phyloP scores from a whole-genome alignment of 1,139 yeast genomes.

The Nadsonia commutata region DNA sequence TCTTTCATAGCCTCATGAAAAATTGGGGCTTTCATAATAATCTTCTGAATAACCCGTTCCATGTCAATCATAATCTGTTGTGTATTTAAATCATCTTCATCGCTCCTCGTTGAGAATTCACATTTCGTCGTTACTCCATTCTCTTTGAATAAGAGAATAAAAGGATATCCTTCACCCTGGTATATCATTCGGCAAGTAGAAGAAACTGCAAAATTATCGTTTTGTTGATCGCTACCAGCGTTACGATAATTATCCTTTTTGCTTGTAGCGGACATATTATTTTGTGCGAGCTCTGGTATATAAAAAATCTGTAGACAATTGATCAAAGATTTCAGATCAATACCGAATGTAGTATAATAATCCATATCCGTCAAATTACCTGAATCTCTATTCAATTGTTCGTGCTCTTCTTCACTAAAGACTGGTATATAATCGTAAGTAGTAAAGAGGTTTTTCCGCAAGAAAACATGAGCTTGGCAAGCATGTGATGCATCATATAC shows the following conservation, averaged over 20 bases:
- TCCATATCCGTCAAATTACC: background rate
- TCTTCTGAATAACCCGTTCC: slow-evolving; percentile 45
- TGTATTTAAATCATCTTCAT: slow-evolving; percentile 9
- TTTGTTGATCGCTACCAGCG: background rate
- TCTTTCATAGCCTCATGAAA: slow-evolving; percentile 53
- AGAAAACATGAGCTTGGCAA: slow-evolving; percentile 17
- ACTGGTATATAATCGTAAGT: slow-evolving; percentile 11
- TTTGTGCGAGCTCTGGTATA: background rate
- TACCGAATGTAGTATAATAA: background rate
- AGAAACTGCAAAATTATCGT: slow-evolving; percentile 3
- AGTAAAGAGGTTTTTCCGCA: slow-evolving; percentile 14
- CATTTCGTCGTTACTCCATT: slow-evolving; percentile 50
- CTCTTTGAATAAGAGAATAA: slow-evolving; percentile 60
- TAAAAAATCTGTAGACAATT: background rate
- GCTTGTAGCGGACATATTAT: background rate
- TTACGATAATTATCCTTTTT: background rate
- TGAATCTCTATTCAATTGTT: background rate
- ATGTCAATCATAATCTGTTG: slow-evolving; percentile 20
- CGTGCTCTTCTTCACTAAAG: background rate
- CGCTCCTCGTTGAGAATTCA: slow-evolving; percentile 41
- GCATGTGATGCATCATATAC: slow-evolving; percentile 16
- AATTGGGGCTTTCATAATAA: slow-evolving; percentile 52
- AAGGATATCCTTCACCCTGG: slow-evolving; percentile 47
- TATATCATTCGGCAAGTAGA: slow-evolving; percentile 25
- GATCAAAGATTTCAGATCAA: background rate